Percentiles rank a stretch among this genome's conserved stretches.
Conservation (phyloP, 2,329 filamentous ascomycete species). For the Paecilomyces formosus region DNA sequence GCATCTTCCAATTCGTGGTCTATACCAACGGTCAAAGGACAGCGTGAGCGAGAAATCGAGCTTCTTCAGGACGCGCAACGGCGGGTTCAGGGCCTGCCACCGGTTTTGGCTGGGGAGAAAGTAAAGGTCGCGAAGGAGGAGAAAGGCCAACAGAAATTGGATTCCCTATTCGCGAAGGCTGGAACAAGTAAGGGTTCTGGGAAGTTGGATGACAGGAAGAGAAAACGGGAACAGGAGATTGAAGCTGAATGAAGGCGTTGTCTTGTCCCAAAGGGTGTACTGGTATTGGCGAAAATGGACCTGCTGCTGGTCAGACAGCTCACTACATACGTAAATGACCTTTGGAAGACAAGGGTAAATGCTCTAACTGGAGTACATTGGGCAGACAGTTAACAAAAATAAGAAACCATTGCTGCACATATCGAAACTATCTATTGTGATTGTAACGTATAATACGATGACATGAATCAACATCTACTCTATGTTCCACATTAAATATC, state of each 20-base stretch:
- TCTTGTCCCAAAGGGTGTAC: neutral
- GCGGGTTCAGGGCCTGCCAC: slow-evolving; percentile 23
- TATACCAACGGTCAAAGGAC: slow-evolving; percentile 25
- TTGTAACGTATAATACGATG: neutral
- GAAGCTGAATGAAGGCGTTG: neutral
- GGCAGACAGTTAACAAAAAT: neutral
- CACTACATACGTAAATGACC: too few relatives aligned
- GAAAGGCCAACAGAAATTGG: slow-evolving; percentile 24
- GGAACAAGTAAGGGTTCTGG: neutral
- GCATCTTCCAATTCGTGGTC: slow-evolving; percentile 23
- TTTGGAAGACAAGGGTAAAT: too few relatives aligned
- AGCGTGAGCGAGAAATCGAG: slow-evolving; percentile 25
- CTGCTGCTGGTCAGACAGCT: too few relatives aligned
- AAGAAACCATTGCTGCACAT: neutral
- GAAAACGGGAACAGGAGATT: slow-evolving; percentile 9
- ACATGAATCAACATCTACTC: neutral
- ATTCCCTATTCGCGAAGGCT: slow-evolving; percentile 19
- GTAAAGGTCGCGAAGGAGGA: slow-evolving; percentile 22
- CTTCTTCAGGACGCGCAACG: slow-evolving; percentile 26
- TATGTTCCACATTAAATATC: neutral
- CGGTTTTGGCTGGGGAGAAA: slow-evolving; percentile 24
- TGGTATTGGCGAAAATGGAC: neutral
- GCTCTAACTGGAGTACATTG: too few relatives aligned
- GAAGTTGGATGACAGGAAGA: slow-evolving; percentile 7
- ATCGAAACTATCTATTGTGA: neutral